Conservation (phyloP, 176 grass and related monocot species). For the Bonia amplexicaulis region DNA sequence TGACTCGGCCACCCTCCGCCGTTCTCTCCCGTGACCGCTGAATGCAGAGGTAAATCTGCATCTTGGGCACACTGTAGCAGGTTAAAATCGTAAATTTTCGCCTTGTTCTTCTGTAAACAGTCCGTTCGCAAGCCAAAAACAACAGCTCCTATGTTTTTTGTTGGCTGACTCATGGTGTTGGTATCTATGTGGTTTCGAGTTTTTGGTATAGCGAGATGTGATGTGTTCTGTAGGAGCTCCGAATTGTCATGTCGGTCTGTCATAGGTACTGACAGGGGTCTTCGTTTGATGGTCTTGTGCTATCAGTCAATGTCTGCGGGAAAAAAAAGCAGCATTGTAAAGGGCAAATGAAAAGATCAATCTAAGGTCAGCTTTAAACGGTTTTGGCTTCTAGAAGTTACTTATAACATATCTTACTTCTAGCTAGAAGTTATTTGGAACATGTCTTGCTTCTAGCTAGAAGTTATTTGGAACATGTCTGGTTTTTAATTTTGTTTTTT, state of each 20-base stretch:
- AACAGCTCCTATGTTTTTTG: constrained; percentile 19
- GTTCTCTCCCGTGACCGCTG: not conserved
- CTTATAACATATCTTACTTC: too few relatives aligned
- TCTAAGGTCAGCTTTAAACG: not conserved
- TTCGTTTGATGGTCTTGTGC: not conserved
- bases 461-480: too few relatives aligned
- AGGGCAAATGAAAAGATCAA: not conserved
- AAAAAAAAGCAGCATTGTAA: not conserved
- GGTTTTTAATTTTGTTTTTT: too few relatives aligned
- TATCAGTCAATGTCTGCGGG: not conserved
- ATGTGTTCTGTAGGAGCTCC: not conserved
- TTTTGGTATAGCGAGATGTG: not conserved
- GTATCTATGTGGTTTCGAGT: not conserved
- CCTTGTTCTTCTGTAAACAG: too few relatives aligned
- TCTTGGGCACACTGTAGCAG: constrained; percentile 24
- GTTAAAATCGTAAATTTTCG: too few relatives aligned
- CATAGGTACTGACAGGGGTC: not conserved
- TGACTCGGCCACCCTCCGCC: constrained; percentile 51
- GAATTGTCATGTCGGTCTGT: not conserved
- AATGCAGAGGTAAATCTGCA: not conserved
- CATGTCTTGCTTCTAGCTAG: too few relatives aligned
- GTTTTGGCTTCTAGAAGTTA: too few relatives aligned
- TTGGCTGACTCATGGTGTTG: constrained; percentile 27
- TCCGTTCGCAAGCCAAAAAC: too few relatives aligned
- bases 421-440: too few relatives aligned